Base-by-base conservation (phyloP, 495 filamentous ascomycete species). In the Podospora appendiculata region DNA sequence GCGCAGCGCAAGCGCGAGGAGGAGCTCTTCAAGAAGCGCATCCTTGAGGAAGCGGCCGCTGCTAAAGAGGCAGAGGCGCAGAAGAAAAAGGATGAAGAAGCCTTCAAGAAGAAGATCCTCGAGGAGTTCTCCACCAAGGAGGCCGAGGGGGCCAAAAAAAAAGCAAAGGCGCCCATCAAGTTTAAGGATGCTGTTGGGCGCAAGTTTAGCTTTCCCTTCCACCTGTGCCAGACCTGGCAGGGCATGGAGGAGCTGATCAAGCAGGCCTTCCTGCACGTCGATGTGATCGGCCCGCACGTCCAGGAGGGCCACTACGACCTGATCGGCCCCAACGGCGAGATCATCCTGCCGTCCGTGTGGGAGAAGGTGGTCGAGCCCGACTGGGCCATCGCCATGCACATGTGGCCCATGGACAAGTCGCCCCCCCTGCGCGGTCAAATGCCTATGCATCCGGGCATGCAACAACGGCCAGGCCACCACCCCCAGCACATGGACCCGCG, bases 311-410 rank as follows among this genome's bases (percentile, higher is more conserved):
- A 91, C 63, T 95, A 91, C 68, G 89, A 95, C 65, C 72, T 95
- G 40, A 77, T 89, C 14, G 87, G 86, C 1, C 88, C 88, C 2
- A 84, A 92, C 62, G 86, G 86, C 50, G 88, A 92, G 58, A 93
- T 95, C 58, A 89, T 95, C 56, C 82, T 95, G 17, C 89, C 88
- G 7, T 81, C 87, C 54, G 82, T 93, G 8, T 95, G 89, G 89
- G 89, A 93, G 52, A 88, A 81, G 48, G 83, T 90, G 44, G 71
- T 95, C 42, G 80, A 93, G 67, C 89, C 89, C 6, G 89, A 91
- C 64, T 95, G 88, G 89, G 76, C 79, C 39, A 86, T 96, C 59
- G 90, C 84, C 3, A 96, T 96, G 92, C 88, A 94, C 57, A 93
- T 96, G 89, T 96, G 91, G 91, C 90, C 92, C 6, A 86, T 95